Evolutionary conservation across 2,329 filamentous ascomycete genomes (phyloP).

Genomic region (Macrophomina tecta): DNA sequence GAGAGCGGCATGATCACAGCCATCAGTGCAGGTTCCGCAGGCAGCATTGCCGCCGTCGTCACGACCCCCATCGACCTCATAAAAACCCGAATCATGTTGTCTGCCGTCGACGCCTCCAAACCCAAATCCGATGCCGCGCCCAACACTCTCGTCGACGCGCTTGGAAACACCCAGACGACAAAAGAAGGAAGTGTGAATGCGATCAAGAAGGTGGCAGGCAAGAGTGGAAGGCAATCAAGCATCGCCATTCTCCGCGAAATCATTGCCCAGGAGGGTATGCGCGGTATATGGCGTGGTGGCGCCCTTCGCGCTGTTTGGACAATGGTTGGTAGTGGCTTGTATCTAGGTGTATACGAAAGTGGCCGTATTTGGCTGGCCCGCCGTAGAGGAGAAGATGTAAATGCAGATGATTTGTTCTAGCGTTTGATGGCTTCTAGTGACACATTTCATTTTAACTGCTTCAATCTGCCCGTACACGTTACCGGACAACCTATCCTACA

Average conservation of each 20-base stretch:
- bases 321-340: constrained; percentile 79
- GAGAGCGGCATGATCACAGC: constrained; percentile 77
- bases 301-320: constrained; percentile 79
- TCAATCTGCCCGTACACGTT: no score
- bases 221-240: constrained; percentile 36
- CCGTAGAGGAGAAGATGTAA: constrained; percentile 47
- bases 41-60: constrained; percentile 75
- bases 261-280: constrained; percentile 69
- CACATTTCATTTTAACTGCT: no score
- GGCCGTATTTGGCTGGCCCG: constrained; percentile 63
- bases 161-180: constrained; percentile 13
- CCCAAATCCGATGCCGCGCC: constrained; percentile 31
- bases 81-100: constrained; percentile 88
- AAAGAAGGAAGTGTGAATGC: neutral
- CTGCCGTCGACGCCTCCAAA: constrained; percentile 40
- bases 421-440: neutral
- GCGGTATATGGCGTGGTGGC: constrained; percentile 79
- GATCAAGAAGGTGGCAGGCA: neutral
- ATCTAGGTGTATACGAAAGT: constrained; percentile 85
- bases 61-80: constrained; percentile 90
- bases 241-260: constrained; percentile 70
- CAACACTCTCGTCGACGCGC: constrained; percentile 18
- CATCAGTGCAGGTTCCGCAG: constrained; percentile 73
- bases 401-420: constrained; percentile 26
- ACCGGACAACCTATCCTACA: neutral